phyloP scores from a whole-genome alignment of 192 early-diverging fungal genomes.

The Anaeromyces robustus region DNA sequence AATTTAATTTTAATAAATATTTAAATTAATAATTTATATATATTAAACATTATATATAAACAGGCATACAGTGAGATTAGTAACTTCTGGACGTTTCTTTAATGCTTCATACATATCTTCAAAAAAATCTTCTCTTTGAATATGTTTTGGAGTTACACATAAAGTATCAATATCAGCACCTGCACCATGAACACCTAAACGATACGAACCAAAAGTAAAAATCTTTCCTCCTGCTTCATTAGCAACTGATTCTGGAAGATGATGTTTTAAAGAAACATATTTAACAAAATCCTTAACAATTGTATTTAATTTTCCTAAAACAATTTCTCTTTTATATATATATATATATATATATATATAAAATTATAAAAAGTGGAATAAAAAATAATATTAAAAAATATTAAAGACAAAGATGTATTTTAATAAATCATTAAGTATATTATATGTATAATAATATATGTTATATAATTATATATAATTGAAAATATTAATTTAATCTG shows the following conservation, averaged over 20 bases:
- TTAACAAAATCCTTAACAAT: constrained; percentile 90
- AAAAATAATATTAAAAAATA: too few species aligned
- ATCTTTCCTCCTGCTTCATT: constrained; percentile 85
- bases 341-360: not conserved
- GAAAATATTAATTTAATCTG: too few species aligned
- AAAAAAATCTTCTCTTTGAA: constrained; percentile 87
- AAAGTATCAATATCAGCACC: constrained; percentile 97
- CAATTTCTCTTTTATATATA: constrained; percentile 45
- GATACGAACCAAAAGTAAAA: constrained; percentile 92
- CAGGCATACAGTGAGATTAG: constrained; percentile 59
- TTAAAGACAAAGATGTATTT: too few species aligned
- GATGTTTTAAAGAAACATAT: constrained; percentile 49
- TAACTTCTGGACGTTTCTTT: constrained; percentile 64
- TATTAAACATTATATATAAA: too few species aligned
- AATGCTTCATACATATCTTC: constrained; percentile 72
- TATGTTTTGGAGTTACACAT: constrained; percentile 81
- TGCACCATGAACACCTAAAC: constrained; percentile 83
- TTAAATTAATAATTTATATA: not conserved
- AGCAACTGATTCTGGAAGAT: constrained; percentile 67
- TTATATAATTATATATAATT: too few species aligned
- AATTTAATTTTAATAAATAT: not conserved
- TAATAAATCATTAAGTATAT: too few species aligned
- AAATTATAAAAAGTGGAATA: not conserved
- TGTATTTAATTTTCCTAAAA: constrained; percentile 71
- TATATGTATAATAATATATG: too few species aligned